phyloP scores from a whole-genome alignment of 768 basidiomycete species.

The Lactifluus subvellereus region DNA sequence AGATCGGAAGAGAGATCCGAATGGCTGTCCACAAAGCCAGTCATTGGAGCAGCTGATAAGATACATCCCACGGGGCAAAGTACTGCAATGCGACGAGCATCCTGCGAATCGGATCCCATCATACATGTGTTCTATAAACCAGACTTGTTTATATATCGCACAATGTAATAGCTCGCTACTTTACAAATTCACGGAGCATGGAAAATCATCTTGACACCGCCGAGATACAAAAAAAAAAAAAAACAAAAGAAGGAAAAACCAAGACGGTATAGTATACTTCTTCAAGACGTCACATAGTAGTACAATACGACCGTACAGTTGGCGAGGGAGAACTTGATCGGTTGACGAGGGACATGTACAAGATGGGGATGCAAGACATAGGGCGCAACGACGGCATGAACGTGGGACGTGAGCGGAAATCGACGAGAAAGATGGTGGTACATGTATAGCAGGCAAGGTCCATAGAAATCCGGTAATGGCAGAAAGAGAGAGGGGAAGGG shows the following conservation, averaged over 20 bases:
- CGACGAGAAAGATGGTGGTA: slow-evolving; percentile 9
- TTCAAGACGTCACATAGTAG: slow-evolving; percentile 4
- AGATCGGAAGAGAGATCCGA: neutral
- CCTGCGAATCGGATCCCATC: slow-evolving; percentile 7
- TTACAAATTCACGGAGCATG: slow-evolving; percentile 14
- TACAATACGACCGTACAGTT: slow-evolving; percentile 16
- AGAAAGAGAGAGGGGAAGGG: neutral
- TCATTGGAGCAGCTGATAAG: neutral
- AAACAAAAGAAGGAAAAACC: neutral
- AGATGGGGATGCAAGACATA: slow-evolving; percentile 16
- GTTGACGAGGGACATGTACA: slow-evolving; percentile 19
- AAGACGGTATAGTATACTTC: slow-evolving; percentile 19
- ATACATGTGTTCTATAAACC: neutral
- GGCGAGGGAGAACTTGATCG: neutral
- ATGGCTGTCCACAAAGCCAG: neutral
- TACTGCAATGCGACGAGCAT: neutral
- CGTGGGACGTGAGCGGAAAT: slow-evolving; percentile 12
- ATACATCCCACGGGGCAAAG: slow-evolving; percentile 2
- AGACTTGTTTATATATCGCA: slow-evolving; percentile 9
- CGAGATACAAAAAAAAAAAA: slow-evolving; percentile 4
- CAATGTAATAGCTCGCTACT: slow-evolving; percentile 15
- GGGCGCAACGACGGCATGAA: slow-evolving; percentile 10
- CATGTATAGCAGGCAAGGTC: slow-evolving; percentile 18
- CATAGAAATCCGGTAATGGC: neutral
- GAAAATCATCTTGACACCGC: slow-evolving; percentile 9